Evolutionary conservation across 73 alveolate genomes (phyloP).

Genomic region (Tetrahymena malaccensis): DNA sequence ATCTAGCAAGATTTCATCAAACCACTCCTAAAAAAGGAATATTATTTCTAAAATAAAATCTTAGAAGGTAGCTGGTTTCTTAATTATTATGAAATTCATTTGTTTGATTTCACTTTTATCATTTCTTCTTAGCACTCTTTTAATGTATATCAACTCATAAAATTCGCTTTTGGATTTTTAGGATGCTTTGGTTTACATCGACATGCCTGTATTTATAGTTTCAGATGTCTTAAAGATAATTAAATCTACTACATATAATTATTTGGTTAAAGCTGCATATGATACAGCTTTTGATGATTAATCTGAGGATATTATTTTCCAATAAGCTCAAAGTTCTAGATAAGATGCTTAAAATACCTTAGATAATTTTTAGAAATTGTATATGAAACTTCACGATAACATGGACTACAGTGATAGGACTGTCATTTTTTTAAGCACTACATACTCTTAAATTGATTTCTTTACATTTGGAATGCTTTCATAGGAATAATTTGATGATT

Average conservation of each 20-base stretch:
- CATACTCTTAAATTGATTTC: neutral
- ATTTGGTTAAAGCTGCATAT: neutral
- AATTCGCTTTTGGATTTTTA: neutral
- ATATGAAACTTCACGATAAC: neutral
- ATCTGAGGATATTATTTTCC: neutral
- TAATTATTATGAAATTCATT: neutral
- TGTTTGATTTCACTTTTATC: neutral
- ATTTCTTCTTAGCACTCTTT: neutral
- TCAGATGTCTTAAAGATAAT: neutral
- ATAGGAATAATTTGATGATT: neutral
- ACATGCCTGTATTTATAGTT: neutral
- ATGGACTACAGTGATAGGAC: neutral
- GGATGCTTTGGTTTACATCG: neutral
- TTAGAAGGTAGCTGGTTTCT: neutral
- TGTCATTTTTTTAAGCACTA: neutral
- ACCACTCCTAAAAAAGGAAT: neutral
- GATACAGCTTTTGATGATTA: neutral
- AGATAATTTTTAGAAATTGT: neutral
- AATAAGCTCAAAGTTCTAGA: neutral
- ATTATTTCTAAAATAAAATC: neutral
- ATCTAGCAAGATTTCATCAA: neutral
- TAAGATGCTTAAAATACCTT: neutral
- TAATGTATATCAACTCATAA: neutral
- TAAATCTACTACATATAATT: neutral
- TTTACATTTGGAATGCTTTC: neutral